Conservation (phyloP, 2,329 filamentous ascomycete species). For the Aspergillus viridinutans region DNA sequence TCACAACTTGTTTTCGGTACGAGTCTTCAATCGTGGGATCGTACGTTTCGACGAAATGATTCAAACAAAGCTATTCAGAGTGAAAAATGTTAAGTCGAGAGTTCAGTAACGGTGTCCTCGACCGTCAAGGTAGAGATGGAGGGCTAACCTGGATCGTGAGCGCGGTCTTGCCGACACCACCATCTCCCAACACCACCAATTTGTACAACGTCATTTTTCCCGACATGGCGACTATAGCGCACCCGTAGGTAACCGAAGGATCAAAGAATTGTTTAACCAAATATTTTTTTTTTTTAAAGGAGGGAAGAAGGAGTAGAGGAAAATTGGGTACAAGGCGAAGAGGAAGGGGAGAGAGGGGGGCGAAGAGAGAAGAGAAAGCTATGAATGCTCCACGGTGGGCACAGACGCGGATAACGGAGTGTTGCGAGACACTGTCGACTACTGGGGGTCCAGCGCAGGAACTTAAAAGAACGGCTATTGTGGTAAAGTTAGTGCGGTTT, state of each 20-base stretch:
- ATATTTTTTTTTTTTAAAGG: background rate
- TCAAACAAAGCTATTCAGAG: constrained; percentile 70
- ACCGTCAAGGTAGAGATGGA: background rate
- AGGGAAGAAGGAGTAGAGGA: background rate
- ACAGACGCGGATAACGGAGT: constrained; percentile 22
- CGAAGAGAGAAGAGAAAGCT: constrained; percentile 6
- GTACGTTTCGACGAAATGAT: constrained; percentile 95
- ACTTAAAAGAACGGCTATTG: constrained; percentile 19
- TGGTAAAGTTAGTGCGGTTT: constrained; percentile 14
- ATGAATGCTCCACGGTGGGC: constrained; percentile 21
- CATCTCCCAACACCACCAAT: constrained; percentile 89
- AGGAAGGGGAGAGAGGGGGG: background rate
- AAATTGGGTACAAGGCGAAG: background rate
- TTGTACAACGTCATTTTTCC: constrained; percentile 96
- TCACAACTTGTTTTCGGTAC: constrained; percentile 69
- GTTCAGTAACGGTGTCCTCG: constrained; percentile 1
- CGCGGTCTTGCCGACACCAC: constrained; percentile 90
- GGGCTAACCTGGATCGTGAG: constrained; percentile 70
- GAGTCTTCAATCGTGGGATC: constrained; percentile 67
- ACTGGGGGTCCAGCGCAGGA: constrained; percentile 3
- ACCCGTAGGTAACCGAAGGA: background rate
- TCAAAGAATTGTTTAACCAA: background rate
- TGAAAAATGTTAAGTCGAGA: constrained; percentile 3
- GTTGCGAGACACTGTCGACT: constrained; percentile 18
- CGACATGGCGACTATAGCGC: constrained; percentile 58